A percentile compares a stretch with the other conserved stretches of the same genome.
Evolutionary conservation across 371 early-diverging fungal genomes (phyloP).

Genomic region (Entomophthora muscae): DNA sequence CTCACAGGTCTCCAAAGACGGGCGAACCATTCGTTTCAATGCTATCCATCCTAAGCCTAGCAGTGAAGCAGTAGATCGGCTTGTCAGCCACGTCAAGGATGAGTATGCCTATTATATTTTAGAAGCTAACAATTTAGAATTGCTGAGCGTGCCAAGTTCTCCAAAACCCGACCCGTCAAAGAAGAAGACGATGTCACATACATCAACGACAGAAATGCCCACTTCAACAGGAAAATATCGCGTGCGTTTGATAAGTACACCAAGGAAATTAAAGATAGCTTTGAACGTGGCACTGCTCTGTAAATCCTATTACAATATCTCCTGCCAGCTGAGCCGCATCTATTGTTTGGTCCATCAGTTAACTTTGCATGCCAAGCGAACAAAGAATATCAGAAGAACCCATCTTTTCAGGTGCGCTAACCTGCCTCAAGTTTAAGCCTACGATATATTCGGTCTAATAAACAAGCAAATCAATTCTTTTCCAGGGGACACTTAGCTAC

Average conservation of each 20-base stretch:
- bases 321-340: no score
- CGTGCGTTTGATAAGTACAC: slow-evolving; percentile 87
- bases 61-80: slow-evolving; percentile 42
- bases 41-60: slow-evolving; percentile 41
- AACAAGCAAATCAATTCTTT: no score
- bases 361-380: no score
- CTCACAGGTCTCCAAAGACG: slow-evolving; percentile 11
- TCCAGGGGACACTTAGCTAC: no score
- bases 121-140: slow-evolving; percentile 20
- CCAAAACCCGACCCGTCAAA: slow-evolving; percentile 44
- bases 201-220: slow-evolving; percentile 89
- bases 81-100: slow-evolving; percentile 55
- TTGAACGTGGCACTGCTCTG: slow-evolving; percentile 73
- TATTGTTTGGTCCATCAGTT: no score
- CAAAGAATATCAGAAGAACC: no score
- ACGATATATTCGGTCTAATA: no score
- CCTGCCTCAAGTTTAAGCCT: no score
- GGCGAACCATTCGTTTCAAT: slow-evolving; percentile 26
- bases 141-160: slow-evolving; percentile 43
- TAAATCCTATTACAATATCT: slow-evolving; percentile 19
- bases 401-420: no score
- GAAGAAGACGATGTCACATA: slow-evolving; percentile 82
- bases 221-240: slow-evolving; percentile 87
- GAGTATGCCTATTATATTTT: slow-evolving; percentile 31
- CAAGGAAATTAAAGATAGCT: slow-evolving; percentile 72